Base-by-base conservation (phyloP, 495 filamentous ascomycete species). In the Trichoderma orchidacearum region DNA sequence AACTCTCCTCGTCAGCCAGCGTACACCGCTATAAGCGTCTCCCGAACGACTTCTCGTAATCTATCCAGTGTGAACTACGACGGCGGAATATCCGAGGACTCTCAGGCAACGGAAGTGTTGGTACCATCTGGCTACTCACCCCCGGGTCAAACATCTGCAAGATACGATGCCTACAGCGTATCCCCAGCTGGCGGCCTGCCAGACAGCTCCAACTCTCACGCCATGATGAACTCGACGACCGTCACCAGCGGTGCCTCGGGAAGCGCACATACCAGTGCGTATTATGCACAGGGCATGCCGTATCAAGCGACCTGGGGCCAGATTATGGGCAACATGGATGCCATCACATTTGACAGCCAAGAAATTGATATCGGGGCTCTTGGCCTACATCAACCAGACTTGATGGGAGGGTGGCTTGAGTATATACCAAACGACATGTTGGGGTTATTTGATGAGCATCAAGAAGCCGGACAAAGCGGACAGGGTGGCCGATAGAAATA, bases 341-440 rank as follows among this genome's bases (percentile, higher is more conserved):
- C 66, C 53, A 69, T 87, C 59, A 80, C 84, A 58, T 87, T 88
- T 58, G 82, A 87, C 63, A 84, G 77, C 57, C 83, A 85, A 55
- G 85, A 89, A 56, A 76, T 87, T 51, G 82, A 85, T 62, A 82
- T 86, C 76, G 72, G 70, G 18, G 62, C 68, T 17, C 67, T 80
- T n/a, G 57, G 51, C 4, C 25, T 58, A 28, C 51, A 38, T 12
- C 75, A 71, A 13, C 53, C 29, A 9, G 73, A 73, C 5, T 76
- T 82, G 23, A 83, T 85, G 67, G 70, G 85, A 52, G 81, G 82
- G 5, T 87, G 83, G 82, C 72, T 85, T 17, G 82, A 85, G 60
- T 86, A 85, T 60, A 70, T 84, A n/a, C 82, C 83, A 0, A 78
- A 78, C 34, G 81, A 85, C 62, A 75, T 84, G 56, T 67, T 83